Conservation (phyloP, 2,329 filamentous ascomycete species). For the Penicillium rolfsii region DNA sequence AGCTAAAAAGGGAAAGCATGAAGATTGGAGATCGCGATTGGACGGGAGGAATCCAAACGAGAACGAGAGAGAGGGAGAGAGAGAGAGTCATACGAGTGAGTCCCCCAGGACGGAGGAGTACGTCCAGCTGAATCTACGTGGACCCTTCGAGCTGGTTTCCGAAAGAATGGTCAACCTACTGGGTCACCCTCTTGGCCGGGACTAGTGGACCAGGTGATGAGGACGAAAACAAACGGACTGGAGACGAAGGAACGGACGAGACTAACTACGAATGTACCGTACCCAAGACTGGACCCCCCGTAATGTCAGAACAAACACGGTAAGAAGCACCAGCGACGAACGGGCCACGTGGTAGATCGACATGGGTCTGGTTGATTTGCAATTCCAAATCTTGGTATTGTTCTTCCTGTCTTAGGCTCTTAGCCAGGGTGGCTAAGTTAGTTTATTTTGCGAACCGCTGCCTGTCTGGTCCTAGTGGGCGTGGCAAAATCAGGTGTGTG, state of each 20-base stretch:
- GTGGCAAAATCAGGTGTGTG: neutral
- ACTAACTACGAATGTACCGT: neutral
- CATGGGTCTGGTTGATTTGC: constrained; percentile 4
- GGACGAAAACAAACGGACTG: neutral
- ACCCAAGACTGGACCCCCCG: too few species aligned
- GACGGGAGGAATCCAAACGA: neutral
- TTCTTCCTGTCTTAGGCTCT: neutral
- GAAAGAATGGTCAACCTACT: constrained; percentile 2
- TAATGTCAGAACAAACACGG: too few species aligned
- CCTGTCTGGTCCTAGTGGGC: constrained; percentile 2
- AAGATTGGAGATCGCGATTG: neutral
- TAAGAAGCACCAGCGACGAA: neutral
- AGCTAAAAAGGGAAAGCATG: neutral
- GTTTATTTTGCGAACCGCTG: constrained; percentile 3
- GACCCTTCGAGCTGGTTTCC: neutral
- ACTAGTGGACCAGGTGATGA: neutral
- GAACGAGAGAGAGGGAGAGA: neutral
- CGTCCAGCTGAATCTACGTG: neutral
- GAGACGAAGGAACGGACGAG: too few species aligned
- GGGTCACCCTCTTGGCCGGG: constrained; percentile 1
- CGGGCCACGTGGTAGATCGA: constrained; percentile 19
- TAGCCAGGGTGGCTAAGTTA: neutral
- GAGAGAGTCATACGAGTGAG: neutral
- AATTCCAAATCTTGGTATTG: neutral
- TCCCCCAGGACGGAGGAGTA: neutral